Base-by-base conservation (phyloP, 352 stramenopile species). In the Globisporangium perplexum region DNA sequence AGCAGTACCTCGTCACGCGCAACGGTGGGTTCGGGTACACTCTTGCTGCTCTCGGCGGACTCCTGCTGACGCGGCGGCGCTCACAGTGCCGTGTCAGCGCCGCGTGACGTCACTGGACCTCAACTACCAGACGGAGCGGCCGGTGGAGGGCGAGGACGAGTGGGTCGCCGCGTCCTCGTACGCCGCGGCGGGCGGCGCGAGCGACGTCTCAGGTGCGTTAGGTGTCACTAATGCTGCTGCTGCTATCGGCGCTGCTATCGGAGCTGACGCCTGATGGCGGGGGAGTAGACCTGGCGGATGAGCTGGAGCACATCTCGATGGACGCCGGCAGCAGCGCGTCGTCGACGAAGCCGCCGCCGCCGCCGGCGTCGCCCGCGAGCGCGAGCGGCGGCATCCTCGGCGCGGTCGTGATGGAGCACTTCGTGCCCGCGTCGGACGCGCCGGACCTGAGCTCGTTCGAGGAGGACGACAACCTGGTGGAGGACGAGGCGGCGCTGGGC, bases 81-180 rank as follows among this genome's bases (percentile, higher is more conserved):
- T 0, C 33, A 17, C 43, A 80, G 95, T 98, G 38, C 93, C 95
- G 0, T 98, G 81, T 38, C 77, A 82, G 18, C 75, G 80, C 42
- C 83, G 83, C 23, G 79, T 93, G 48, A 91, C 78, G 53, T 70
- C 81, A 17, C 59, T 93, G 41, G 83, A 93, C 50, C 68, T 78
- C 51, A 83, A 65, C 28, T 91, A 93, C 66, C 76, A 88, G 59
- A 77, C 65, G 18, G 83, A 90, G 52, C 64, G 72, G 33, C 57
- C 75, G 2, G 74, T 94, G 5, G 84, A 91, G 12, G 85, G 80
- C 24, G 87, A 95, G 60, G 85, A 93, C 55, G 93, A 96, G 33
- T 98, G 93, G 93, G 62, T 98, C 20, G 82, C 94, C 4, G 84
- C 84, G 17, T 75, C 72, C n/a, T 88, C 93, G 20, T 86, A 96